Evolutionary conservation across 2,329 filamentous ascomycete species (phyloP).

Genomic region (Alternaria alternata): DNA sequence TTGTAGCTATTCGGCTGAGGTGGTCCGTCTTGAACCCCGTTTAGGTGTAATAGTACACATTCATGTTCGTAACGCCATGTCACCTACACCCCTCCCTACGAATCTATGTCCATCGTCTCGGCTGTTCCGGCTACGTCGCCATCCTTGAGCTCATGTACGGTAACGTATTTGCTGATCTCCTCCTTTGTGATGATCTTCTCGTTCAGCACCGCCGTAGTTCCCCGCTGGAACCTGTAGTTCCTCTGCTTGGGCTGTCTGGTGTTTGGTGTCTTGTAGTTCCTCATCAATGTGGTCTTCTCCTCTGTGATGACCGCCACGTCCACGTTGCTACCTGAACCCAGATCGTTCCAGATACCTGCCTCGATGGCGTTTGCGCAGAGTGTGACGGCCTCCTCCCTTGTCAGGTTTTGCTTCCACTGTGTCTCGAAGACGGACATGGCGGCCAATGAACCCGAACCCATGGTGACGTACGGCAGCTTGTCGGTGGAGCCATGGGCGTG

Average conservation of each 20-base stretch:
- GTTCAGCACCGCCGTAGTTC: constrained; percentile 94
- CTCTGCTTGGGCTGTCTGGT: constrained; percentile 88
- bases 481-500: constrained; percentile 98
- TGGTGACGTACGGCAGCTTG: constrained; percentile 98
- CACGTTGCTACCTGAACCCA: constrained; percentile 96
- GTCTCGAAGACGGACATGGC: constrained; percentile 99
- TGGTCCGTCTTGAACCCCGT: constrained; percentile 3
- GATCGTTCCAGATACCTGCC: constrained; percentile 98
- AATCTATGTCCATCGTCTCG: constrained; percentile 72
- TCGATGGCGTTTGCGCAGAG: constrained; percentile 87
- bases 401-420: constrained; percentile 83
- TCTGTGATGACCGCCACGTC: constrained; percentile 95
- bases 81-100: constrained; percentile 29
- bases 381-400: constrained; percentile 80
- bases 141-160: constrained; percentile 82
- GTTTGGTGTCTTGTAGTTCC: constrained; percentile 94
- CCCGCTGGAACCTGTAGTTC: constrained; percentile 88
- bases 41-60: constrained; percentile 31
- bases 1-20: constrained; percentile 21
- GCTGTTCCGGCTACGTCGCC: constrained; percentile 68
- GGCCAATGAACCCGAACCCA: constrained; percentile 94
- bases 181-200: constrained; percentile 96
- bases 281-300: constrained; percentile 91
- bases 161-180: constrained; percentile 93
- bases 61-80: constrained; percentile 31